These are phyloP conservation scores for Podaxis pistillaris DNA, from an alignment of 768 basidiomycete genomes.

Conservation along the genomic window DNA sequence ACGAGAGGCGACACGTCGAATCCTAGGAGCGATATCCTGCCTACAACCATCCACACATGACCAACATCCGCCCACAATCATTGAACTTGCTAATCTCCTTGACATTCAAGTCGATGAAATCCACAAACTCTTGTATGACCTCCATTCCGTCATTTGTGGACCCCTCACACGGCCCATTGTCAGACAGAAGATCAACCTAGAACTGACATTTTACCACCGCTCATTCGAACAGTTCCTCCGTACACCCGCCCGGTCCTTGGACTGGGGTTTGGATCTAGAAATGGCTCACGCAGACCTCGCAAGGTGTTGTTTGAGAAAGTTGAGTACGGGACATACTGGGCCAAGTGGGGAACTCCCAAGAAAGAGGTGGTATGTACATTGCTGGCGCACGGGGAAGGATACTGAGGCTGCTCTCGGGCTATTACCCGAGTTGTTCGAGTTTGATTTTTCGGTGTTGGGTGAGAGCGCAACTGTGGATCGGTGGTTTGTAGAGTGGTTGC, in stretches of 20 bases:
- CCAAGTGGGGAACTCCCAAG: neutral
- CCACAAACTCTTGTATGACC: neutral
- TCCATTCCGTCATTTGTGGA: neutral
- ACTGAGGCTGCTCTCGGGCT: slow-evolving; percentile 1
- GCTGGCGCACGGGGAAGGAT: slow-evolving; percentile 9
- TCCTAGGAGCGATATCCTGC: neutral
- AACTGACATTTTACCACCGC: neutral
- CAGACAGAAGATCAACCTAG: neutral
- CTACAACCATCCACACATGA: neutral
- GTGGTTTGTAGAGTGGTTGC: slow-evolving; percentile 4
- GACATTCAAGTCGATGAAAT: neutral
- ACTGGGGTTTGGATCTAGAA: slow-evolving; percentile 2
- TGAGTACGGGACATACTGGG: neutral
- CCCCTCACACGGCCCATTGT: neutral
- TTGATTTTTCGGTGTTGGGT: neutral
- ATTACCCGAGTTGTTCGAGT: slow-evolving; percentile 1
- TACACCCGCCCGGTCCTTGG: slow-evolving; percentile 2
- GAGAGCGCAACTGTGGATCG: neutral
- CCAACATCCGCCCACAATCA: neutral
- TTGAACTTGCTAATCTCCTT: neutral
- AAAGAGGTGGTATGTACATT: slow-evolving; percentile 2
- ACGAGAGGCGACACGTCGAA: neutral
- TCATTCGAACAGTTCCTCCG: slow-evolving; percentile 8
- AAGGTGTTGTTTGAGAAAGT: neutral
- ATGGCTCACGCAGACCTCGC: slow-evolving; percentile 1